Conservation (phyloP, 2,329 filamentous ascomycete genomes). For the Pezicula rhizophila region DNA sequence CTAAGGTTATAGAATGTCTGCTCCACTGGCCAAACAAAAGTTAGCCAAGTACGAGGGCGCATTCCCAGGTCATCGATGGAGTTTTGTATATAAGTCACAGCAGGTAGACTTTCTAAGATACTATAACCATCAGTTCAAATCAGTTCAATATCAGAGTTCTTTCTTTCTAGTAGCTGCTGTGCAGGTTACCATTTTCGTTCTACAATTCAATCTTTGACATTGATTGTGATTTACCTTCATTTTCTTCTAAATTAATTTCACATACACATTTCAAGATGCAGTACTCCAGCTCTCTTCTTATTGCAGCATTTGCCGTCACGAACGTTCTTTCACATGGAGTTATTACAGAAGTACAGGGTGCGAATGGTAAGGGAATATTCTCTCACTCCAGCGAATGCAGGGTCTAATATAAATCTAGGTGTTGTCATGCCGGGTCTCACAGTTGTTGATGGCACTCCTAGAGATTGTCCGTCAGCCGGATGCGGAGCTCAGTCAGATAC, state of each 20-base stretch:
- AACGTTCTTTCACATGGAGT: conserved; percentile 49
- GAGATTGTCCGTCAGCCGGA: conserved; percentile 51
- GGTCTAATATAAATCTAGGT: conserved; percentile 4
- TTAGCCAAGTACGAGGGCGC: no score
- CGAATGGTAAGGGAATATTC: conserved; percentile 38
- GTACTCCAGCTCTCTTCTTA: conserved; percentile 35
- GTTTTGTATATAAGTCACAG: no score
- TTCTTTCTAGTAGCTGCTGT: no score
- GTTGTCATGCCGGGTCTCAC: conserved; percentile 11
- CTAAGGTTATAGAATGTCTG: neutral
- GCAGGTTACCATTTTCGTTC: neutral
- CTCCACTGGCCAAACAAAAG: no score
- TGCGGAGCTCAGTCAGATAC: conserved; percentile 60
- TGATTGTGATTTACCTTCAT: neutral
- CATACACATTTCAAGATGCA: conserved; percentile 30
- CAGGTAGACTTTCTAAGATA: no score
- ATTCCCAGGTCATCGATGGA: no score
- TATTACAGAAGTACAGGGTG: conserved; percentile 46
- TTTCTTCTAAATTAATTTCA: neutral
- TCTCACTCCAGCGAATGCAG: neutral
- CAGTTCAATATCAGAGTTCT: no score
- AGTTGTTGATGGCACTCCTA: conserved; percentile 27
- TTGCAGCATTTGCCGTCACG: conserved; percentile 35
- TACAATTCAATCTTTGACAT: neutral
- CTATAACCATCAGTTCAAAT: no score